Conservation (phyloP, 371 early-diverging fungal species). For the Mucor circinelloides region DNA sequence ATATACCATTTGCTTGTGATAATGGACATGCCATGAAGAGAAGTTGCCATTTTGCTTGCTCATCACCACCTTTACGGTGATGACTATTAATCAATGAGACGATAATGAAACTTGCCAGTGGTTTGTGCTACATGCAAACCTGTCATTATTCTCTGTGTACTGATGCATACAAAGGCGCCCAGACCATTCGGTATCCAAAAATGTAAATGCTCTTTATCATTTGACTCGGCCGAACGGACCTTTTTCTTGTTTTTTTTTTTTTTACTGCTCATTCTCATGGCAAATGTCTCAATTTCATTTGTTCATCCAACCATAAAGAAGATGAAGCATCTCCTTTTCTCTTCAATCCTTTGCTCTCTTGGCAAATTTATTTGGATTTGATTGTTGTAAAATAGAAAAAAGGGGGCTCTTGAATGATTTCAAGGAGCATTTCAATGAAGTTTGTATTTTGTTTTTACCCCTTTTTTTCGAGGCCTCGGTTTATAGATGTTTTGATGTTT, state of each 20-base stretch:
- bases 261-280: neutral
- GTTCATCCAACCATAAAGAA: neutral
- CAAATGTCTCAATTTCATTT: neutral
- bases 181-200: neutral
- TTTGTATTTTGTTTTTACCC: neutral
- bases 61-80: neutral
- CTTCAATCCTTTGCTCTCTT: neutral
- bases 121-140: neutral
- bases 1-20: neutral
- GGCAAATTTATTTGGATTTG: too few relatives aligned
- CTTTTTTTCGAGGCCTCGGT: neutral
- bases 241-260: too few relatives aligned
- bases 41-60: neutral
- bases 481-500: neutral
- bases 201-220: neutral
- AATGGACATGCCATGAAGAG: neutral
- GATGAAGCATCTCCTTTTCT: neutral
- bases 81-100: neutral
- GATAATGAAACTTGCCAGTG: neutral
- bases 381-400: neutral
- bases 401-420: neutral
- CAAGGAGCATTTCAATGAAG: neutral
- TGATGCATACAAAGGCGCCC: neutral
- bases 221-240: neutral
- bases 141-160: neutral